Conservation (phyloP, 1,284 basidiomycete genomes). For the Tilletia walkeri region DNA sequence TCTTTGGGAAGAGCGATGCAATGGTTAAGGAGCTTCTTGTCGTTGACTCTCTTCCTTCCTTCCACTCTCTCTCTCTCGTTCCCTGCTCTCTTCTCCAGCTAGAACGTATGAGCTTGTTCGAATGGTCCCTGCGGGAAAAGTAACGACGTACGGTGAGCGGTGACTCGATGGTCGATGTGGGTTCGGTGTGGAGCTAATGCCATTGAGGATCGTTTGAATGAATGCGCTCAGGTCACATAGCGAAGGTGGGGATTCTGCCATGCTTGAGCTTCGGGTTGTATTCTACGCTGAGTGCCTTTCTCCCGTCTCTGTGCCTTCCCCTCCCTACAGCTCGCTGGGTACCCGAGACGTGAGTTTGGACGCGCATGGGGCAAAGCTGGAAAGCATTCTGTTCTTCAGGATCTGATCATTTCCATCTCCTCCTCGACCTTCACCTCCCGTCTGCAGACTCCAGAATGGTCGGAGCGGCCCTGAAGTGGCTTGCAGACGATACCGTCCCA, state of each 20-base stretch:
- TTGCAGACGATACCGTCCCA: constrained; percentile 10
- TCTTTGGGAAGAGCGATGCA: not conserved
- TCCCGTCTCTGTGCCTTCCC: not conserved
- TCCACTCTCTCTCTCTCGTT: not conserved
- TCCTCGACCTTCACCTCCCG: not conserved
- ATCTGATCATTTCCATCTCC: not conserved
- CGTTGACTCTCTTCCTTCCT: not conserved
- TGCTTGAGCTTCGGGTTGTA: no score
- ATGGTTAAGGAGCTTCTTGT: no score
- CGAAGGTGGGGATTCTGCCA: constrained; percentile 25
- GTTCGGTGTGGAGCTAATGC: no score
- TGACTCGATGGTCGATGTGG: not conserved
- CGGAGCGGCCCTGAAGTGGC: constrained; percentile 42
- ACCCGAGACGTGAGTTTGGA: constrained; percentile 30
- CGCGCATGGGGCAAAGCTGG: not conserved
- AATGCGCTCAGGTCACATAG: constrained; percentile 40
- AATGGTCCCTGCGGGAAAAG: constrained; percentile 20
- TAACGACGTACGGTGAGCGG: constrained; percentile 47
- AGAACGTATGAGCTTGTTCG: constrained; percentile 7
- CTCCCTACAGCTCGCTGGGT: constrained; percentile 33
- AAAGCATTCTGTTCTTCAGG: not conserved
- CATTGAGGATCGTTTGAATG: not conserved
- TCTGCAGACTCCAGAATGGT: constrained; percentile 44
- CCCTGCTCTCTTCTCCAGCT: not conserved
- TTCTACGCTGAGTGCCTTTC: no score